Evolutionary conservation across 495 filamentous ascomycete genomes (phyloP).

Genomic region (Penicillium alfredii): DNA sequence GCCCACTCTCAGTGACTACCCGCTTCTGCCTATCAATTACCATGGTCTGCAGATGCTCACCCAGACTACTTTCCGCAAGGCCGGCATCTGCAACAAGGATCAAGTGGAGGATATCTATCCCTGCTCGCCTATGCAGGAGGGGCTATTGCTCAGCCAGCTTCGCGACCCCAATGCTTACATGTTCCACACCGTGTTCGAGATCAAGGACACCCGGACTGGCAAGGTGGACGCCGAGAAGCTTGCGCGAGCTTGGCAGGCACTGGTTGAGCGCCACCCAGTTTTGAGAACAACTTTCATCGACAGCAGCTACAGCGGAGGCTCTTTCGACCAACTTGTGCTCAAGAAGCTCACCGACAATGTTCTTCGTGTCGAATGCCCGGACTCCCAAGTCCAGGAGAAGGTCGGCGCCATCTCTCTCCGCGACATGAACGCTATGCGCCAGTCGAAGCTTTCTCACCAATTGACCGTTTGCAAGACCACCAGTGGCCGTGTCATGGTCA

Average conservation of each 20-base stretch:
- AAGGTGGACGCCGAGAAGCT: slow-evolving; percentile 37
- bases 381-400: slow-evolving; percentile 29
- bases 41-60: slow-evolving; percentile 41
- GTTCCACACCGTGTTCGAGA: slow-evolving; percentile 43
- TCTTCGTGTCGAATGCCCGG: slow-evolving; percentile 35
- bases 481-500: slow-evolving; percentile 35
- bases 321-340: slow-evolving; percentile 50
- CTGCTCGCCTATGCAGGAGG: slow-evolving; percentile 60
- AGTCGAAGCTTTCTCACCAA: slow-evolving; percentile 42
- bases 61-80: slow-evolving; percentile 41
- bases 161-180: slow-evolving; percentile 44
- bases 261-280: slow-evolving; percentile 49
- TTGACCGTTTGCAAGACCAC: slow-evolving; percentile 39
- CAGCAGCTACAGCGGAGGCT: slow-evolving; percentile 44
- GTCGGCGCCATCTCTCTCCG: slow-evolving; percentile 33
- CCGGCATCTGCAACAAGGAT: slow-evolving; percentile 39
- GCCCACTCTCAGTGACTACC: slow-evolving; percentile 57
- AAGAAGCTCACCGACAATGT: slow-evolving; percentile 34
- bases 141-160: slow-evolving; percentile 58
- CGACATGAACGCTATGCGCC: slow-evolving; percentile 29
- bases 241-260: slow-evolving; percentile 45
- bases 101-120: slow-evolving; percentile 57
- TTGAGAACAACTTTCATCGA: slow-evolving; percentile 53
- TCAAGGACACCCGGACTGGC: slow-evolving; percentile 20
- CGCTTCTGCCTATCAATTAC: slow-evolving; percentile 56